These are phyloP conservation scores for Silene vulgaris DNA, from an alignment of 179 eudicot species.

Conservation along the genomic window DNA sequence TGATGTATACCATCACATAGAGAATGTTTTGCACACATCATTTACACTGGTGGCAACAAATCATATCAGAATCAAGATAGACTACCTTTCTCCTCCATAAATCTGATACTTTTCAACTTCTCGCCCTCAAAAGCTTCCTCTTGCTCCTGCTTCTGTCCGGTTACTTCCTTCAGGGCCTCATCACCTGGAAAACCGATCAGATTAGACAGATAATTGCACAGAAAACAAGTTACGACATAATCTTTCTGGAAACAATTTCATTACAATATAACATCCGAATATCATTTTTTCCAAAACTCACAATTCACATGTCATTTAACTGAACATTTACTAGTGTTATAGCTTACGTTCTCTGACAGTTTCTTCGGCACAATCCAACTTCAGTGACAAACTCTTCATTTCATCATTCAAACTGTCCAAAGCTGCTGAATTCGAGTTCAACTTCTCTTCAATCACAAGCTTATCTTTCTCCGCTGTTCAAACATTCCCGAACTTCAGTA, in stretches of 20 bases:
- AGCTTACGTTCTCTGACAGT: conserved; percentile 54
- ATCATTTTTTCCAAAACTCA: background rate
- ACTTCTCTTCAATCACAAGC: conserved; percentile 49
- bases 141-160: conserved; percentile 49
- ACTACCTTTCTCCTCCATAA: conserved; percentile 68
- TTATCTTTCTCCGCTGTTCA: conserved; percentile 83
- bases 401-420: conserved; percentile 56
- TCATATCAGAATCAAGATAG: conserved; percentile 2
- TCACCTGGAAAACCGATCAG: conserved; percentile 45
- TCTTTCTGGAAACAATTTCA: background rate
- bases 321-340: conserved; percentile 1
- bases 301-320: background rate
- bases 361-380: conserved; percentile 66
- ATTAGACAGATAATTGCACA: conserved; percentile 3
- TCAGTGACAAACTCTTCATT: conserved; percentile 56
- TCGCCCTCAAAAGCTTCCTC: conserved; percentile 47
- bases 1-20: conserved; percentile 2
- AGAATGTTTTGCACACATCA: background rate
- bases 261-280: background rate
- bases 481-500: background rate
- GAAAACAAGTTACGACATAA: conserved; percentile 3
- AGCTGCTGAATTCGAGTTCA: conserved; percentile 52
- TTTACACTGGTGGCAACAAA: background rate
- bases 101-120: conserved; percentile 35
- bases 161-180: conserved; percentile 49